Evolutionary conservation across 192 early-diverging fungal genomes (phyloP), one percentile per base, ranked within the genome.

Genomic region (Coemansia sp.): DNA sequence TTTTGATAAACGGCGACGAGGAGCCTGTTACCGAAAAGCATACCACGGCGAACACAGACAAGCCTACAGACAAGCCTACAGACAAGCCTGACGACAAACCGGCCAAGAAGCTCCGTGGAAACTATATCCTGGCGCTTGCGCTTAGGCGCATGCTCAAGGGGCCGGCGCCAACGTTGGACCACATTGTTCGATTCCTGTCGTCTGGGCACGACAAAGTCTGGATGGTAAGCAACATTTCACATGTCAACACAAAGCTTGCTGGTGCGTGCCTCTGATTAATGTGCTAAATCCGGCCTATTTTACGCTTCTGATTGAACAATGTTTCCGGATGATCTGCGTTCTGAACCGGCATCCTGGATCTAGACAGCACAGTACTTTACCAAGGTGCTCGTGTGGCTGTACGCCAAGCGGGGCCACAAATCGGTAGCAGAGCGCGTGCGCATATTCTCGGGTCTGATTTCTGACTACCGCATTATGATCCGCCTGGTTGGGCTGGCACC

Each of bases 341-440:
- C 8, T 27, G 23, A n/a, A n/a, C 7, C 19, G 12, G 19, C 4
- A 23, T n/a, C 10, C 5, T 21, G 16, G 52, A n/a, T 33, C 9
- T 84, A 95, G 94, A 81, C 93, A 33, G 78, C 93, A 35, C 92
- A 95, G 83, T 98, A 97, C 73, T 84, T 85, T 69, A 91, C 92
- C 46, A 97, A 96, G 80, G 85, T 98, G 52, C 54, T 96, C 5
- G 85, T 91, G 44, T 94, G 91, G 90, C 80, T 83, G 52, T 77
- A 89, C 40, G 81, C 86, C 56, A 80, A 82, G 68, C 70, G 73
- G 19, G 77, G 84, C 22, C 68, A 72, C 22, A 78, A 77, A 27
- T 84, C 87, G 12, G 69, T 88, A 10, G 89, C 90, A 6, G 62
- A 84, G 64, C 86, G 90, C 22, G 80, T 97, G 67, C 66, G 70